Percentiles rank a stretch among this genome's conserved stretches.
Evolutionary conservation across 2,329 filamentous ascomycete genomes (phyloP).

Genomic region (Epicoccum sorghinum): DNA sequence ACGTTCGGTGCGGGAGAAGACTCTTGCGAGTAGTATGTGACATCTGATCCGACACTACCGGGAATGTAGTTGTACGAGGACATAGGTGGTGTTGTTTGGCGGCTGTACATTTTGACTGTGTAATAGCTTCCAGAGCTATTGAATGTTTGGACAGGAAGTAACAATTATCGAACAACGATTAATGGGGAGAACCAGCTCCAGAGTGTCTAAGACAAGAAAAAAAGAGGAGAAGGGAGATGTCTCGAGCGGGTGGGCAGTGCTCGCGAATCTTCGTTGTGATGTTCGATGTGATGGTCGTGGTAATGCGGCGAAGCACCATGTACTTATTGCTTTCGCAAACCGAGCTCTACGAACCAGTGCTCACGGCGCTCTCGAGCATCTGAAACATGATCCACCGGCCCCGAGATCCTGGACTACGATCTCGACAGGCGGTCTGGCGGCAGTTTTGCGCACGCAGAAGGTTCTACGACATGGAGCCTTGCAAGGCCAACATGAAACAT

Average conservation of each 20-base stretch:
- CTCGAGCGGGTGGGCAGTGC: conserved; percentile 43
- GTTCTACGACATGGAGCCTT: conserved; percentile 36
- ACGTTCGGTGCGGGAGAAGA: conserved; percentile 73
- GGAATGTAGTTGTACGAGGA: conserved; percentile 46
- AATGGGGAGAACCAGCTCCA: conserved; percentile 54
- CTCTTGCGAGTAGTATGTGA: conserved; percentile 68
- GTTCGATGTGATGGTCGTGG: conserved; percentile 20
- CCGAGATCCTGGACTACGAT: conserved; percentile 31
- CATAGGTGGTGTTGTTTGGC: conserved; percentile 54
- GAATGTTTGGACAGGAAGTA: conserved; percentile 14
- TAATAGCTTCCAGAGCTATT: conserved; percentile 47
- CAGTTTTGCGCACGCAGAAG: conserved; percentile 34
- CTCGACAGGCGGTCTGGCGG: conserved; percentile 38
- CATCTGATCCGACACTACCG: conserved; percentile 57
- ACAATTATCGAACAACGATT: conserved; percentile 49
- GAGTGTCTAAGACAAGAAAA: conserved; percentile 49
- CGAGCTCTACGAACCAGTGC: conserved; percentile 40
- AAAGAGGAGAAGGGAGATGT: conserved; percentile 46
- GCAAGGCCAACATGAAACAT: conserved; percentile 45
- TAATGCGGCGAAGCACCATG: conserved; percentile 45
- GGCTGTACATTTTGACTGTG: conserved; percentile 49
- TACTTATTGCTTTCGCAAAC: conserved; percentile 43
- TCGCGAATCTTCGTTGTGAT: conserved; percentile 15
- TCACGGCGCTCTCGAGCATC: conserved; percentile 44
- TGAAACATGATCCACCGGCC: conserved; percentile 49